phyloP scores from a whole-genome alignment of 805 yeast genomes.

The Schwanniomyces polymorphus region DNA sequence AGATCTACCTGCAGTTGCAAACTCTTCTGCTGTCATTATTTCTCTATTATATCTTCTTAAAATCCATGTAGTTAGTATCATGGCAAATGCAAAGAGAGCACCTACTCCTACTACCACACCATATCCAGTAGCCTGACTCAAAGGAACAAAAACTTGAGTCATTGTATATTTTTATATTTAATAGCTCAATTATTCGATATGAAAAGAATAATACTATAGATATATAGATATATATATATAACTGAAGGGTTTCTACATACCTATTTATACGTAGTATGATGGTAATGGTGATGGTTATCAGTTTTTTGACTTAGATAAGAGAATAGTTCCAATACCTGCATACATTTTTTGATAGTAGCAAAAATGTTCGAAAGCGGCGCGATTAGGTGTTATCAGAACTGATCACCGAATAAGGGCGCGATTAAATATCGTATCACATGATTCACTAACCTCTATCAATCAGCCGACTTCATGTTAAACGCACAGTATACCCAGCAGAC shows the following conservation, averaged over 20 bases:
- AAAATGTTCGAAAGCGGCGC: too few relatives aligned
- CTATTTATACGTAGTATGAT: not conserved
- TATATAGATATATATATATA: not conserved
- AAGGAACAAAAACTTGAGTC: slow-evolving; percentile 19
- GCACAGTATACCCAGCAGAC: too few relatives aligned
- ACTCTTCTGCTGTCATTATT: slow-evolving; percentile 89
- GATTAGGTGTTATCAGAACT: too few relatives aligned
- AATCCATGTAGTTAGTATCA: slow-evolving; percentile 73
- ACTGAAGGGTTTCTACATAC: too few relatives aligned
- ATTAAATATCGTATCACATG: too few relatives aligned
- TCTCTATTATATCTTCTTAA: slow-evolving; percentile 80
- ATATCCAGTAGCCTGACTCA: slow-evolving; percentile 82
- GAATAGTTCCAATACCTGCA: too few relatives aligned
- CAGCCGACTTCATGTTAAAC: too few relatives aligned
- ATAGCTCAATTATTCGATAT: not conserved
- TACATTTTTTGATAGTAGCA: too few relatives aligned
- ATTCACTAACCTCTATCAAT: too few relatives aligned
- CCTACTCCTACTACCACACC: slow-evolving; percentile 91
- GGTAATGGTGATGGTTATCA: not conserved
- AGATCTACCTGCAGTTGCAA: slow-evolving; percentile 88
- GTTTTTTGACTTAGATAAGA: too few relatives aligned
- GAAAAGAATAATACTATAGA: not conserved
- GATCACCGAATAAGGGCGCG: too few relatives aligned
- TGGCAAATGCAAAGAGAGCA: slow-evolving; percentile 70
- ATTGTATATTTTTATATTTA: not conserved